Conservation (phyloP, 2,329 filamentous ascomycete species). For the Trichoderma citrinoviride region DNA sequence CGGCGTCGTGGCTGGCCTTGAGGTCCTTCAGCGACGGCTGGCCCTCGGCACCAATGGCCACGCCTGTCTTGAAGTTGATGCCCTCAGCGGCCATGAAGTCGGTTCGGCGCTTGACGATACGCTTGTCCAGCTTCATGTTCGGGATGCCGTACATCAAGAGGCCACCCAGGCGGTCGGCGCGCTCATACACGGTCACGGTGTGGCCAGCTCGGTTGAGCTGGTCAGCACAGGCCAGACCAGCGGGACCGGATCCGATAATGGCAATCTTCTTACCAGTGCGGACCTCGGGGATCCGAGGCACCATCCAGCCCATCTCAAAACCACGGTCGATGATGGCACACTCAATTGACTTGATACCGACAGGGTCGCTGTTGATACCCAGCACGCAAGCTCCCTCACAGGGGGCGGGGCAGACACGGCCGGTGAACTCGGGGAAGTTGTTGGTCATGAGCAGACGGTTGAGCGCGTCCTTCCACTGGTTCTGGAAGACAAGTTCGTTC, state of each 20-base stretch:
- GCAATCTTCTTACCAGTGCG: slow-evolving; percentile 87
- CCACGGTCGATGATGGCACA: slow-evolving; percentile 97
- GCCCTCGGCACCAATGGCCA: slow-evolving; percentile 73
- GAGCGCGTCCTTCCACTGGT: slow-evolving; percentile 86
- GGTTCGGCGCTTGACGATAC: slow-evolving; percentile 89
- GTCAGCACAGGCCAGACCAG: slow-evolving; percentile 85
- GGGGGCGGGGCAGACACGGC: slow-evolving; percentile 92
- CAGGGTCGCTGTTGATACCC: slow-evolving; percentile 94
- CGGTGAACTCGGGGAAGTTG: slow-evolving; percentile 98
- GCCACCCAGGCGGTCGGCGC: slow-evolving; percentile 84
- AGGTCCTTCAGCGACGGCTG: slow-evolving; percentile 64
- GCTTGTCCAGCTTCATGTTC: slow-evolving; percentile 99
- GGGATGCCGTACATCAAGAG: slow-evolving; percentile 98
- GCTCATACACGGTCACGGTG: slow-evolving; percentile 85
- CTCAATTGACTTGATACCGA: slow-evolving; percentile 97
- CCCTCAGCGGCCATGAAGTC: slow-evolving; percentile 94
- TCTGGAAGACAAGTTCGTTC: slow-evolving; percentile 77
- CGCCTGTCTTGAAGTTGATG: slow-evolving; percentile 74
- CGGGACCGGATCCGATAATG: slow-evolving; percentile 86
- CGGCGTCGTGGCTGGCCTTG: slow-evolving; percentile 72
- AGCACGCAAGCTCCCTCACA: slow-evolving; percentile 95
- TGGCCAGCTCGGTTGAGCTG: slow-evolving; percentile 94
- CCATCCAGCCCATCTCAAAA: slow-evolving; percentile 98
- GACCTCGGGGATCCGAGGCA: slow-evolving; percentile 71
- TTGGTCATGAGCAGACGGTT: slow-evolving; percentile 94